Percentiles rank a stretch among this genome's conserved stretches.
These are phyloP conservation scores for Sonneratia alba DNA, from an alignment of 345 rosid species.

Conservation along the genomic window DNA sequence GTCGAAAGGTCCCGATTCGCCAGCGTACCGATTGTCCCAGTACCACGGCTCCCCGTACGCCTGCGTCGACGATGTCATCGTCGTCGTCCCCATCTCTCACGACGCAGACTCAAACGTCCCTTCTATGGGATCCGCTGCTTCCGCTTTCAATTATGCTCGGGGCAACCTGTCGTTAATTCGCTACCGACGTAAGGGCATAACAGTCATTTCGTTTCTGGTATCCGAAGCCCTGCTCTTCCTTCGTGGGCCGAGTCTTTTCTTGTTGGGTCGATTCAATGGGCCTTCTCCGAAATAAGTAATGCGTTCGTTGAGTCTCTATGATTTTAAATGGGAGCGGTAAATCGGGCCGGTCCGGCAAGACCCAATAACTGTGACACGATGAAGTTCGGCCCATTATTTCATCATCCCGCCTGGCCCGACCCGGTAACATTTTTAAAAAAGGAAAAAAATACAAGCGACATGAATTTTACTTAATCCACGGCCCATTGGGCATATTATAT, in stretches of 20 bases:
- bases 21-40: conserved; percentile 76
- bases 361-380: too few relatives aligned
- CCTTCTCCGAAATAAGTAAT: too few relatives aligned
- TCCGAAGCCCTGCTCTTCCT: background rate
- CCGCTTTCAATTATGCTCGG: background rate
- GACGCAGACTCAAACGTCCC: background rate
- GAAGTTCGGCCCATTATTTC: too few relatives aligned
- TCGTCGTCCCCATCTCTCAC: background rate
- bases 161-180: background rate
- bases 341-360: too few relatives aligned
- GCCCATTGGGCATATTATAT: too few relatives aligned
- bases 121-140: background rate
- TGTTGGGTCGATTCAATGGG: background rate
- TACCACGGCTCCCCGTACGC: conserved; percentile 83
- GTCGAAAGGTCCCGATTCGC: conserved; percentile 71
- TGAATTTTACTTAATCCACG: too few relatives aligned
- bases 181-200: background rate
- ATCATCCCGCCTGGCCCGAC: too few relatives aligned
- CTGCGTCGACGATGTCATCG: background rate
- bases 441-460: too few relatives aligned
- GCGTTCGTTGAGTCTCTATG: background rate
- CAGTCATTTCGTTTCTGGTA: background rate
- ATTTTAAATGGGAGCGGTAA: too few relatives aligned
- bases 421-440: too few relatives aligned
- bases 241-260: background rate